A percentile compares a stretch with the other conserved stretches of the same genome.
Conservation (phyloP, 495 filamentous ascomycete genomes). For the Podospora pseudoanserina region DNA sequence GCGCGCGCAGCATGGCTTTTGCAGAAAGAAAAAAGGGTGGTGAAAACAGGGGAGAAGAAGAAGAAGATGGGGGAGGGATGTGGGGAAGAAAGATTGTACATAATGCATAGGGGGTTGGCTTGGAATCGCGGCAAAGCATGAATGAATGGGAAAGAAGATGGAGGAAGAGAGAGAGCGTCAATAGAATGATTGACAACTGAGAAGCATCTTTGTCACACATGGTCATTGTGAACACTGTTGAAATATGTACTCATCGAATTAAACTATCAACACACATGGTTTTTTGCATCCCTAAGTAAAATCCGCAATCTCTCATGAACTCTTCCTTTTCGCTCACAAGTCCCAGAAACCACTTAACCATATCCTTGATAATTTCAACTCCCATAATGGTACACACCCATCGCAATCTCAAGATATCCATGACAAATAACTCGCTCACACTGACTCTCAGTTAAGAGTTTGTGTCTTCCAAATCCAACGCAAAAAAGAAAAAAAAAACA, state of each 20-base stretch:
- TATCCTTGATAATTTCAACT: not conserved
- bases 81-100: no score
- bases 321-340: not conserved
- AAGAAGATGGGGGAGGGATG: no score
- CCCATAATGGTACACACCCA: not conserved
- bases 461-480: not conserved
- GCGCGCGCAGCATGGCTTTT: no score
- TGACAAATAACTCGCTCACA: not conserved
- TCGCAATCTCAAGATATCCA: not conserved
- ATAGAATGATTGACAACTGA: not conserved
- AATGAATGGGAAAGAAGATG: not conserved
- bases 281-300: not conserved
- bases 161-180: not conserved
- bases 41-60: no score
- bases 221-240: no score
- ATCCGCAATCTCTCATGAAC: not conserved
- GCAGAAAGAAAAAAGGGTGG: no score
- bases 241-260: no score
- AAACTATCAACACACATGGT: not conserved
- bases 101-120: no score
- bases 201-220: not conserved
- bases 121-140: no score
- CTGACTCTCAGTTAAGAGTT: not conserved
- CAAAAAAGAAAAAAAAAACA: not conserved
- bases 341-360: not conserved